Base-by-base conservation (phyloP, 768 basidiomycete genomes). In the Lyophyllum semitale region DNA sequence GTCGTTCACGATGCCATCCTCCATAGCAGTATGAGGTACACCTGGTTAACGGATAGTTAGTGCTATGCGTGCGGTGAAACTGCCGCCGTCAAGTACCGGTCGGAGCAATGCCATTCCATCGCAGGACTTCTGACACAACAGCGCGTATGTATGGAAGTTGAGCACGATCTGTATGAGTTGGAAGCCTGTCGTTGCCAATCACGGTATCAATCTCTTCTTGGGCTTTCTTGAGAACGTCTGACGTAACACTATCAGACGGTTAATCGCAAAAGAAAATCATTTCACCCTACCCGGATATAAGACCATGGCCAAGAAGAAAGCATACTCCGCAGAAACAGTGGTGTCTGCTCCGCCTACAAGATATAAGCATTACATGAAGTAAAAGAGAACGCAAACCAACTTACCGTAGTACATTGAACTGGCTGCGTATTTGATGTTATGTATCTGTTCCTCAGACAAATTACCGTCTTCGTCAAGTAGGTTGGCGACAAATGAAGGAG, bases 101-200 rank as follows among this genome's bases (percentile, higher is more conserved):
- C 4, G 13, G 33, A 35, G 33, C 33, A 15, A 35, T 15, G 17
- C 33, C 12, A 4, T 35, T 35, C 33, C 33, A 35, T 12, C 33
- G 33, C 11, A 35, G 8, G 4, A 15, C 33, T 35, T 35, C n/a
- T n/a, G 33, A 35, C 12, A 35, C 33, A 15, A 35, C 17, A 12
- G 33, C 33, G 3, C 17, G 4, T 9, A 35, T 4, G 12, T 35
- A 35, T 9, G 33, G 33, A 12, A 35, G 33, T 3, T 13, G 33
- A 8, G 33, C 12, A 9, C 6, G 33, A 15, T 35, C 33, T 35
- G 33, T 3, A 20, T 37, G 47, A 15, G 53, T 53, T 20, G 58
- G 58, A 52, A 63, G 50, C 64, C 70, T 42, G 41, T 70, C 48
- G 60, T 66, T 53, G 11, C 54, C 58, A n/a, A 59, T 27, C 15